phyloP scores from a whole-genome alignment of 2,329 filamentous ascomycete species.

The Scedosporium boydii region DNA sequence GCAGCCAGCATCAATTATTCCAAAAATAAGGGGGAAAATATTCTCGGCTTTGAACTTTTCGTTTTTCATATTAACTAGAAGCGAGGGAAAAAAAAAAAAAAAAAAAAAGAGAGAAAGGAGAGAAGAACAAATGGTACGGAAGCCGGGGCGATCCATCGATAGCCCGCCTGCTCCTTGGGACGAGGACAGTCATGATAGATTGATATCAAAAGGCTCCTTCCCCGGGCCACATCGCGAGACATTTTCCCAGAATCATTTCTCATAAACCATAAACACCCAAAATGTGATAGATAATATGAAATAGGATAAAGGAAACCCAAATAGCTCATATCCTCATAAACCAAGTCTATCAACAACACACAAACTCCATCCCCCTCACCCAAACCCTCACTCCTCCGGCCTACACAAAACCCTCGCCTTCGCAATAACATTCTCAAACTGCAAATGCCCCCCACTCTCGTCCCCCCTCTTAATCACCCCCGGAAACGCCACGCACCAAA shows the following conservation, averaged over 20 bases:
- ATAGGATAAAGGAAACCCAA: neutral
- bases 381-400: slow-evolving; percentile 21
- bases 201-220: too few relatives aligned
- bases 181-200: too few relatives aligned
- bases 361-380: neutral
- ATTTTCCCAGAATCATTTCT: too few relatives aligned
- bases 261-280: neutral
- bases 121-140: neutral
- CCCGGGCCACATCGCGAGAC: too few relatives aligned
- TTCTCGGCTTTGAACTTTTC: neutral
- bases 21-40: neutral
- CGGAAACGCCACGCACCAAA: slow-evolving; percentile 55
- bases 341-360: neutral
- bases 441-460: slow-evolving; percentile 50
- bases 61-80: neutral
- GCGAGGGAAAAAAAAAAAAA: neutral
- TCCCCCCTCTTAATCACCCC: slow-evolving; percentile 56
- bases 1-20: neutral
- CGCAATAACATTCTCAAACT: slow-evolving; percentile 53
- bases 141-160: too few relatives aligned
- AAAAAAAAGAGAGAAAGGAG: too few relatives aligned
- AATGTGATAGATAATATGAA: neutral
- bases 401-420: slow-evolving; percentile 57
- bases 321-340: neutral
- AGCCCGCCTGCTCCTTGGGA: too few relatives aligned